Percentiles rank a stretch among this genome's conserved stretches.
These are phyloP conservation scores for Hemileccinum impolitum DNA, from an alignment of 768 basidiomycete species.

Conservation along the genomic window DNA sequence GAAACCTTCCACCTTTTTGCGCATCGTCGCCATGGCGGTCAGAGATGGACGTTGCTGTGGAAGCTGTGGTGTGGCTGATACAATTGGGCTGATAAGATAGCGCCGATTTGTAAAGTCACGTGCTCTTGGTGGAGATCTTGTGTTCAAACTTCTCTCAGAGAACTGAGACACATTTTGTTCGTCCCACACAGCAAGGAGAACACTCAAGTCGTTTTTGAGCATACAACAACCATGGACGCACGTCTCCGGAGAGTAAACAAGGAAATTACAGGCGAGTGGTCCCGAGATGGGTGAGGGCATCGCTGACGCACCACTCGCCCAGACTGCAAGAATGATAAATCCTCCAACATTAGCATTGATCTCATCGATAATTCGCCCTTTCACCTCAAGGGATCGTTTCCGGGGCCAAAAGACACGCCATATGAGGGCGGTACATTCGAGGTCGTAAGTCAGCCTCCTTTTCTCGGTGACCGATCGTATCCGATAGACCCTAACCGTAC, in stretches of 20 bases:
- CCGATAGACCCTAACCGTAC: slow-evolving; percentile 2
- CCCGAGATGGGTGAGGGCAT: not conserved
- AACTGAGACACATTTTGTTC: too few species aligned
- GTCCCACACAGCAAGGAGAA: too few species aligned
- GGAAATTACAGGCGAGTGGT: slow-evolving; percentile 74
- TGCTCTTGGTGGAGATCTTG: slow-evolving; percentile 9
- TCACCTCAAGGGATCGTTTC: slow-evolving; percentile 88
- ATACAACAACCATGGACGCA: slow-evolving; percentile 64
- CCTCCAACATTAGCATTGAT: slow-evolving; percentile 81
- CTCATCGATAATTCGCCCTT: slow-evolving; percentile 88
- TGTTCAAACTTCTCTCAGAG: not conserved
- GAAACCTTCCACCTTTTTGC: slow-evolving; percentile 72
- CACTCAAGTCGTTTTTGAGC: too few species aligned
- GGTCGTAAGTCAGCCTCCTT: slow-evolving; percentile 57
- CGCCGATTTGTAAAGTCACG: slow-evolving; percentile 31
- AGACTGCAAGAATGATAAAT: slow-evolving; percentile 97
- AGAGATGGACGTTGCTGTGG: not conserved
- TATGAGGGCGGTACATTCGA: slow-evolving; percentile 91
- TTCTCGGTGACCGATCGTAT: not conserved
- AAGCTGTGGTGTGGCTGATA: not conserved
- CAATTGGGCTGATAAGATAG: not conserved
- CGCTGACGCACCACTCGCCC: slow-evolving; percentile 11
- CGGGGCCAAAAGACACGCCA: slow-evolving; percentile 89
- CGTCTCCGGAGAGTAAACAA: slow-evolving; percentile 88
- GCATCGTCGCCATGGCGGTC: slow-evolving; percentile 46